A percentile compares a stretch with the other conserved stretches of the same genome.
These are phyloP conservation scores for Nitzschia sp. DNA, from an alignment of 108 stramenopile genomes.

Conservation along the genomic window DNA sequence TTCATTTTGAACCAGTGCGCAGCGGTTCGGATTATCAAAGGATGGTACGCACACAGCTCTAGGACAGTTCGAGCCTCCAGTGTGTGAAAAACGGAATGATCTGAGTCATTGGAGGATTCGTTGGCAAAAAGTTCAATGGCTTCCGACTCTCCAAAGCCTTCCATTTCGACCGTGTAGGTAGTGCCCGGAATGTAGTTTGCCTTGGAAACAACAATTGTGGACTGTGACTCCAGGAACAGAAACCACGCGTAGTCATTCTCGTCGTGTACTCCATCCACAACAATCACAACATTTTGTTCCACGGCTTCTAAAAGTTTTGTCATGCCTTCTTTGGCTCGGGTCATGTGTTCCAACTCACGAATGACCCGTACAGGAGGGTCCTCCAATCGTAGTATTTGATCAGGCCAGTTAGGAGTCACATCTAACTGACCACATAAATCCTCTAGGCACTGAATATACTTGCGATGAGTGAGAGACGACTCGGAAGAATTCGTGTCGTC, in stretches of 20 bases:
- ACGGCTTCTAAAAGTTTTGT: slow-evolving; percentile 5
- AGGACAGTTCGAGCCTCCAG: slow-evolving; percentile 22
- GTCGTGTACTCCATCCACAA: slow-evolving; percentile 54
- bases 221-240: slow-evolving; percentile 43
- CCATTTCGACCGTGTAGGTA: slow-evolving; percentile 40
- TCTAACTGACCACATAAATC: slow-evolving; percentile 28
- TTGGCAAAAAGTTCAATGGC: slow-evolving; percentile 49
- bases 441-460: slow-evolving; percentile 10
- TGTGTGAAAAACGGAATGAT: slow-evolving; percentile 31
- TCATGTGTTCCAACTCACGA: slow-evolving; percentile 32
- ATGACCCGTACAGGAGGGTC: slow-evolving; percentile 15
- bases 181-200: neutral
- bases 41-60: slow-evolving; percentile 26
- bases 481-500: slow-evolving; percentile 1
- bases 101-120: slow-evolving; percentile 37
- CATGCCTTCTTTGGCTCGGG: slow-evolving; percentile 13
- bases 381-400: slow-evolving; percentile 17
- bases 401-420: slow-evolving; percentile 19
- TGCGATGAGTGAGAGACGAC: neutral
- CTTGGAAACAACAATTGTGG: slow-evolving; percentile 39
- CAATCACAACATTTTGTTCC: slow-evolving; percentile 35
- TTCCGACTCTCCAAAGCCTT: slow-evolving; percentile 42
- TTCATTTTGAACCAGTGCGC: slow-evolving; percentile 62
- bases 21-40: slow-evolving; percentile 47
- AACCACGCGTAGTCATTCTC: slow-evolving; percentile 50